Evolutionary conservation across 2,329 filamentous ascomycete genomes (phyloP).

Genomic region (Fusarium newnesense): DNA sequence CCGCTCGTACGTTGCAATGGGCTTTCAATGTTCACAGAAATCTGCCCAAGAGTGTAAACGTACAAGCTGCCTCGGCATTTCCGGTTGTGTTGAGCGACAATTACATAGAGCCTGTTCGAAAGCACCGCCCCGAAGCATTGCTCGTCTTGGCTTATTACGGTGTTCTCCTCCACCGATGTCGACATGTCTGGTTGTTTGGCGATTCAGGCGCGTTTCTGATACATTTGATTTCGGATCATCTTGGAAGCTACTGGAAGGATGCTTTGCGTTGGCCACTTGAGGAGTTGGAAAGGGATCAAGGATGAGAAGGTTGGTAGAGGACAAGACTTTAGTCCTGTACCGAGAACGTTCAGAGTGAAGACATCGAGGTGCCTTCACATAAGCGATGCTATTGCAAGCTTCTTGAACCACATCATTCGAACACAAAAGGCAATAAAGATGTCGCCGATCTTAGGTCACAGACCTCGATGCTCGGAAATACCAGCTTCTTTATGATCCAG

Average conservation of each 20-base stretch:
- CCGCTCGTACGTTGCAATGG: constrained; percentile 47
- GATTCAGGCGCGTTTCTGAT: constrained; percentile 47
- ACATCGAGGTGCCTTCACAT: background rate
- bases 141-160: constrained; percentile 62
- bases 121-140: constrained; percentile 54
- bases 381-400: background rate
- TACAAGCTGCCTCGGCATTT: constrained; percentile 49
- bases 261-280: constrained; percentile 49
- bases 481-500: too few relatives aligned
- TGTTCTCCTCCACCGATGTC: constrained; percentile 56
- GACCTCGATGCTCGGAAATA: background rate
- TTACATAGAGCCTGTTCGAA: constrained; percentile 50
- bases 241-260: constrained; percentile 49
- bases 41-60: constrained; percentile 35
- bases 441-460: background rate
- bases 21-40: constrained; percentile 48
- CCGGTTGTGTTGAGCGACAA: constrained; percentile 46
- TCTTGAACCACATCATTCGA: background rate
- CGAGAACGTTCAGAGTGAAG: background rate
- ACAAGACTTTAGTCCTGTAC: background rate
- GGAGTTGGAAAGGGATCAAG: constrained; percentile 43
- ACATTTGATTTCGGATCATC: constrained; percentile 45
- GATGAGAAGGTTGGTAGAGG: constrained; percentile 21
- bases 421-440: background rate
- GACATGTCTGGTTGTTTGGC: constrained; percentile 53